Base-by-base conservation (phyloP, 2,329 filamentous ascomycete genomes). In the Grosmannia penicillata region DNA sequence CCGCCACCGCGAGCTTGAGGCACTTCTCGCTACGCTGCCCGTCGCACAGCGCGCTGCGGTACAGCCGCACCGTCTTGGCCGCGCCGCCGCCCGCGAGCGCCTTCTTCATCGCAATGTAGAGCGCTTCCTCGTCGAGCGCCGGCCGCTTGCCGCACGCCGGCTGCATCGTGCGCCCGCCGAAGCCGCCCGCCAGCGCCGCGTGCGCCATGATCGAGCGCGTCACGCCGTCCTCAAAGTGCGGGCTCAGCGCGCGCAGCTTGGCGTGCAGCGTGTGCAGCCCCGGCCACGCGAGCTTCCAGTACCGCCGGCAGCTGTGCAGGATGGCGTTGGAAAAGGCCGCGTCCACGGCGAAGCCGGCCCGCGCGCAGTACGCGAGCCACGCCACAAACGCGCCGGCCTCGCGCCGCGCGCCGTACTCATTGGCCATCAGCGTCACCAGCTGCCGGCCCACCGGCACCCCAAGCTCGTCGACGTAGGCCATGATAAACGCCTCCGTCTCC, bases 401-500 rank as follows among this genome's bases (percentile, higher is more conserved):
- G 19, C 55, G 59, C 22, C 54, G 48, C 18, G 53, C 51, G 11
- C 54, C 62, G 44, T 63, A 65, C 38, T 57, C 57, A 32, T 62
- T 60, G 14, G 62, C 61, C 43, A 67, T 53, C 19, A 66, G 44
- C 3, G 57, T 60, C 28, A 65, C 59, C 41, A 60, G 49, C 38
- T 55, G 53, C 9, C 45, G 51, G 43, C 54, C 53, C 29, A 63
- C 43, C 5, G 52, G 51, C 8, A 65, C 48, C 19, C 51, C 49
- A 30, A 63, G 47, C 15, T 56, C 51, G 13, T 50, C 46, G 4
- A 54, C 49, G 36, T 57, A 66, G n/a, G 42, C 44, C 35, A 53
- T 94, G 26, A 63, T 43, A 28, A 66, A 63, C 6, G 51, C 51
- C 42, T 60, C 59, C 6, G 56, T 56, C 43, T 66, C 60, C 15